A percentile compares a stretch with the other conserved stretches of the same genome.
phyloP scores from a whole-genome alignment of 148 eudicot genomes.

The Agrostemma githago region DNA sequence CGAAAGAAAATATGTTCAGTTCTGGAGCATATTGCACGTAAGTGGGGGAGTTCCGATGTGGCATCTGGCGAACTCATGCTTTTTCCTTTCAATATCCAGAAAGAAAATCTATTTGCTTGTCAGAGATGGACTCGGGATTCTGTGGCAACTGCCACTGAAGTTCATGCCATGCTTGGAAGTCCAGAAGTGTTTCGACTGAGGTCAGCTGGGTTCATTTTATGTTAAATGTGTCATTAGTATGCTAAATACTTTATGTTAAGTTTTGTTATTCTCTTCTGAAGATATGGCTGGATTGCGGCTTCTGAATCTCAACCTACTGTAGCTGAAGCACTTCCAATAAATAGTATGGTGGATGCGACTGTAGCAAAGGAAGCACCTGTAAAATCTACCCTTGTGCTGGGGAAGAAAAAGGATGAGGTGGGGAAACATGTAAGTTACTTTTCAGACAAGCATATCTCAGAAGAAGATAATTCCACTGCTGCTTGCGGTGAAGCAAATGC shows the following conservation, averaged over 20 bases:
- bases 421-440: slow-evolving; percentile 26
- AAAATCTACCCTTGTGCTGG: slow-evolving; percentile 21
- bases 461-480: slow-evolving; percentile 18
- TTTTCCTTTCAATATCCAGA: slow-evolving; percentile 58
- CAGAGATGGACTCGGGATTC: slow-evolving; percentile 80
- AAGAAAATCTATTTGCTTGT: slow-evolving; percentile 48
- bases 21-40: slow-evolving; percentile 85
- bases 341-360: slow-evolving; percentile 23
- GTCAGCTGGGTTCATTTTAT: slow-evolving; percentile 27
- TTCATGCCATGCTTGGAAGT: slow-evolving; percentile 63
- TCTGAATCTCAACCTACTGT: slow-evolving; percentile 40
- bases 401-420: slow-evolving; percentile 15
- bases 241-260: slow-evolving; percentile 1
- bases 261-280: slow-evolving; percentile 26
- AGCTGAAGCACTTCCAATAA: slow-evolving; percentile 27
- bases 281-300: slow-evolving; percentile 84
- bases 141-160: slow-evolving; percentile 77
- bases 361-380: slow-evolving; percentile 17
- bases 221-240: slow-evolving; percentile 2
- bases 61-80: slow-evolving; percentile 77
- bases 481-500: slow-evolving; percentile 23
- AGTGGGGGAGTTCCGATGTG: slow-evolving; percentile 78
- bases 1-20: slow-evolving; percentile 91
- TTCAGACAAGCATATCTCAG: slow-evolving; percentile 29
- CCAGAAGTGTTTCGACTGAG: slow-evolving; percentile 83